A percentile compares a stretch with the other conserved stretches of the same genome.
Evolutionary conservation across 495 filamentous ascomycete species (phyloP).

Genomic region (Penicillium nucicola): DNA sequence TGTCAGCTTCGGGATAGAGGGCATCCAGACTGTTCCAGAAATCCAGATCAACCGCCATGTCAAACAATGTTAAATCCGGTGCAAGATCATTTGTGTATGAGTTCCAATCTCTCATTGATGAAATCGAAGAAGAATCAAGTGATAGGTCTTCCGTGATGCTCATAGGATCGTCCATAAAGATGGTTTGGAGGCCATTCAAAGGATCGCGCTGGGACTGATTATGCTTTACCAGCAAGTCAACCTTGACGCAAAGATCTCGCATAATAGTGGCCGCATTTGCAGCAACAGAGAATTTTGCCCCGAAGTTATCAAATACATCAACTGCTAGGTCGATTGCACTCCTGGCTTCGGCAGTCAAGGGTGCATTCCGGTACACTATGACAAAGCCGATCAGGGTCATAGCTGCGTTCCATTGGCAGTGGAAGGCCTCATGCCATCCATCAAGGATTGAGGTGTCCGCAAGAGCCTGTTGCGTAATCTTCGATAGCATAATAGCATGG

Average conservation of each 20-base stretch:
- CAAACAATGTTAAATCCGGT: conserved; percentile 3
- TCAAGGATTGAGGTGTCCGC: conserved; percentile 38
- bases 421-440: conserved; percentile 50
- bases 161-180: background rate
- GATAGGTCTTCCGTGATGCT: background rate
- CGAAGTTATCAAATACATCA: conserved; percentile 44
- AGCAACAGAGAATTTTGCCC: conserved; percentile 40
- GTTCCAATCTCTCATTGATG: background rate
- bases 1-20: conserved; percentile 7
- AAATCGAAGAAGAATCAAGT: background rate
- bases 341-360: conserved; percentile 27
- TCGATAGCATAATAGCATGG: conserved; percentile 49
- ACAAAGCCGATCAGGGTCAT: conserved; percentile 49
- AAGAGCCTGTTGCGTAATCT: conserved; percentile 48
- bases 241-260: conserved; percentile 22
- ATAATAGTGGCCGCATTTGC: conserved; percentile 41
- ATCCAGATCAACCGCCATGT: conserved; percentile 14
- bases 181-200: background rate
- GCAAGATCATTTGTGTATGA: background rate
- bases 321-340: conserved; percentile 37
- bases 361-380: conserved; percentile 35
- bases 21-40: conserved; percentile 10
- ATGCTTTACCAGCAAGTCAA: conserved; percentile 18
- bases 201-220: background rate
- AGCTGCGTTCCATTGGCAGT: conserved; percentile 52